Evolutionary conservation across 2,329 filamentous ascomycete genomes (phyloP).

Genomic region (Alternaria solani): DNA sequence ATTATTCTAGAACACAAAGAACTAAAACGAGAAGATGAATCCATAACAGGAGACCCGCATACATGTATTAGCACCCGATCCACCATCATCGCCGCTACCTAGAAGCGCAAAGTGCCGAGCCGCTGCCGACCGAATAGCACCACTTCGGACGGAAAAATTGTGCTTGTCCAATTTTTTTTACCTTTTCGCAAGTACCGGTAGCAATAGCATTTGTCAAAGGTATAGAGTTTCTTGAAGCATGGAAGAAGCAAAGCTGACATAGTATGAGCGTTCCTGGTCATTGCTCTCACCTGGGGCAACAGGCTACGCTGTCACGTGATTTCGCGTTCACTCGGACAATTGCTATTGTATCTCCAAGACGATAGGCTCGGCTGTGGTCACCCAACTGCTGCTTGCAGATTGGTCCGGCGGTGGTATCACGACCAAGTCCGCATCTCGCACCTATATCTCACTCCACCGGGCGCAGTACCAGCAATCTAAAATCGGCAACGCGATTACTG

Average conservation of each 20-base stretch:
- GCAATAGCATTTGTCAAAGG: slow-evolving; percentile 3
- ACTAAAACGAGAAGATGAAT: not conserved
- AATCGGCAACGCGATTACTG: not conserved
- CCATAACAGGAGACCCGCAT: not conserved
- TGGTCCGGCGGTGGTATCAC: not conserved
- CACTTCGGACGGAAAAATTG: slow-evolving; percentile 21
- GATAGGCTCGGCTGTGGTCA: slow-evolving; percentile 21
- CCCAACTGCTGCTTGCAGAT: slow-evolving; percentile 6
- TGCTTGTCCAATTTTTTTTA: slow-evolving; percentile 13
- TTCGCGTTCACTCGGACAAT: slow-evolving; percentile 10
- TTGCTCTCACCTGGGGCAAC: slow-evolving; percentile 17
- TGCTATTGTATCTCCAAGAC: slow-evolving; percentile 1
- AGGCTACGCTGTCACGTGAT: slow-evolving; percentile 23
- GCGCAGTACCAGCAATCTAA: not conserved
- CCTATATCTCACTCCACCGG: not conserved
- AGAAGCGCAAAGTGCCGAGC: slow-evolving; percentile 28
- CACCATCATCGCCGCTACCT: slow-evolving; percentile 18
- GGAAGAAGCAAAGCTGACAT: slow-evolving; percentile 19
- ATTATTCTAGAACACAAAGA: not conserved
- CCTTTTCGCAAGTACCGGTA: not conserved
- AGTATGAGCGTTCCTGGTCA: slow-evolving; percentile 16
- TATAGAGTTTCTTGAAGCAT: slow-evolving; percentile 11
- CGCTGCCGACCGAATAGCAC: slow-evolving; percentile 24
- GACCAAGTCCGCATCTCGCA: not conserved
- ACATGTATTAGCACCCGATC: slow-evolving; percentile 3